Evolutionary conservation across 2,329 filamentous ascomycete genomes (phyloP), one percentile per base, ranked within the genome.

Genomic region (Trichoderma gracile): DNA sequence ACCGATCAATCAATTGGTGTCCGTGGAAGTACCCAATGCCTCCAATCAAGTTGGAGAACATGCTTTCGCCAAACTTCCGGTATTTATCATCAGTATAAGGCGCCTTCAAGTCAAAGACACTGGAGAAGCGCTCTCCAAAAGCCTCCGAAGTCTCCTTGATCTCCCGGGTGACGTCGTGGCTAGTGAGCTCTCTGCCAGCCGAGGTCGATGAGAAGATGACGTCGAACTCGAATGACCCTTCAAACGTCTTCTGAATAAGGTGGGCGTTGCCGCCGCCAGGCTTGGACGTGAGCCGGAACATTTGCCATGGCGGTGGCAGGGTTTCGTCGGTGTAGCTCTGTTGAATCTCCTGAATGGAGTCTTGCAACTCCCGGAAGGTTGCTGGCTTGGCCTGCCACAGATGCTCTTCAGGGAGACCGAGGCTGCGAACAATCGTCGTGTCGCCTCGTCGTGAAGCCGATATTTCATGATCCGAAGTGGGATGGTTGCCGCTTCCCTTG

Each of bases 11-110:
- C 23, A 97, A 79, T 40, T 92, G 89, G 65, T 95, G 84, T 46
- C 95, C 95, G 72, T 96, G 86, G 79, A 99, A 99, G 78, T 96
- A 98, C 9, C 95, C 95, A 70, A 98, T 92, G 53, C 95, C 95
- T 63, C 95, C 95, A 42, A 97, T 83, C 40, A 99, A 81, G 75
- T 98, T 99, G 1, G 94, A 97, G 70, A 99, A 91, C 82, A 99
- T 90, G 68, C 89, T 93, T 75, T 92, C 91, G 68, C 89, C 92
- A 75, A 98, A 97, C 64, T 83, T 83, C 54, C 86, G 82, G 74
- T 96, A 95, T 72, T 91, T 87, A 3, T 86, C 82, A 3, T 85
- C 83, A 19, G 85, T 80, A 76, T 95, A 99, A 0, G 95, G 94
- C 0, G 88, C 80, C 71, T 92, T 84, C 0, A 92, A 88, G 59